Evolutionary conservation across 352 stramenopile genomes (phyloP).

Genomic region (Globisporangium echinulatum): DNA sequence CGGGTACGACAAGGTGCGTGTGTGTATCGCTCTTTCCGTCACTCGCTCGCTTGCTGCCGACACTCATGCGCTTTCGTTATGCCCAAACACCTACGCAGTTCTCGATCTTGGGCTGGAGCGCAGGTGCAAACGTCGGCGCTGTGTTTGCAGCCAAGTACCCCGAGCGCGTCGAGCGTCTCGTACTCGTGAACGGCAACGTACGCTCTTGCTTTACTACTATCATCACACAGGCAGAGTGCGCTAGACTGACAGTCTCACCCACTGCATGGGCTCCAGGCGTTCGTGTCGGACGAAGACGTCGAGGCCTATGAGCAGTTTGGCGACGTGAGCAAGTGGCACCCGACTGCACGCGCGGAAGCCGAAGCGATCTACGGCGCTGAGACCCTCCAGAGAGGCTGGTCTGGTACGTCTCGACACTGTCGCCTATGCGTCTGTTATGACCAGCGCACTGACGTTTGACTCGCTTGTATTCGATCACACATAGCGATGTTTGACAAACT

Average conservation of each 20-base stretch:
- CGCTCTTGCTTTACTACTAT: slow-evolving; percentile 1
- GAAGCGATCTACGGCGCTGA: slow-evolving; percentile 49
- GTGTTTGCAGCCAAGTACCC: slow-evolving; percentile 65
- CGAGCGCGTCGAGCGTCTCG: slow-evolving; percentile 58
- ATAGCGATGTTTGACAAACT: slow-evolving; percentile 54
- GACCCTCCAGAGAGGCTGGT: slow-evolving; percentile 52
- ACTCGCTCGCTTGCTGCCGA: not conserved
- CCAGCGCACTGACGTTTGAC: not conserved
- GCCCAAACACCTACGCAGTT: slow-evolving; percentile 23
- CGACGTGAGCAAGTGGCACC: slow-evolving; percentile 49
- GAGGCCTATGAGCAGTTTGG: slow-evolving; percentile 45
- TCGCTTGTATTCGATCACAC: no score
- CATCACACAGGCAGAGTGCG: not conserved
- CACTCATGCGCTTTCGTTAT: not conserved
- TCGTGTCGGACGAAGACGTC: slow-evolving; percentile 66
- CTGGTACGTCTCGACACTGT: slow-evolving; percentile 7
- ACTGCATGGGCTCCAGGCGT: slow-evolving; percentile 32
- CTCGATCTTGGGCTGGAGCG: slow-evolving; percentile 69
- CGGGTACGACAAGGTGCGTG: slow-evolving; percentile 40
- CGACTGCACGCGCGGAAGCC: slow-evolving; percentile 34
- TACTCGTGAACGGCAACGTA: slow-evolving; percentile 80
- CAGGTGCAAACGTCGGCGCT: slow-evolving; percentile 66
- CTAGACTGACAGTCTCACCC: not conserved
- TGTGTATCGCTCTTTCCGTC: not conserved
- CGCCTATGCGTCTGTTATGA: not conserved